These are phyloP conservation scores for Exophiala viscosa DNA, from an alignment of 2,329 filamentous ascomycete genomes.

Conservation along the genomic window DNA sequence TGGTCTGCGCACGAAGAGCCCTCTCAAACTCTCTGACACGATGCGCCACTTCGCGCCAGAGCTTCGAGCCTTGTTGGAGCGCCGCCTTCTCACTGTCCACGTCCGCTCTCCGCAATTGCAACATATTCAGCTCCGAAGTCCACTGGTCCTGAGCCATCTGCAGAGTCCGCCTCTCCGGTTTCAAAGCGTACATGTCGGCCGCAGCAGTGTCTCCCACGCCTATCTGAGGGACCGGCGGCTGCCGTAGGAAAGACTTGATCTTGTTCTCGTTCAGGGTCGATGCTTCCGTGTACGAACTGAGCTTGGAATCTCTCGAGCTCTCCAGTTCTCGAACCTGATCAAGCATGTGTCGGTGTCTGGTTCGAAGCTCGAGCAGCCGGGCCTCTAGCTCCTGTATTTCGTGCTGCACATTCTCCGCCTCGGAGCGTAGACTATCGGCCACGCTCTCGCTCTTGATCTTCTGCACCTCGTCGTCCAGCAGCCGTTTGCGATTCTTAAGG, in stretches of 20 bases:
- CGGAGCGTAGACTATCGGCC: slow-evolving; percentile 46
- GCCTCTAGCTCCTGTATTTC: slow-evolving; percentile 58
- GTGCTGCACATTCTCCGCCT: slow-evolving; percentile 50
- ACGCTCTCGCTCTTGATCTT: slow-evolving; percentile 46
- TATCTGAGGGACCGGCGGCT: slow-evolving; percentile 39
- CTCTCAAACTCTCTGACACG: slow-evolving; percentile 54
- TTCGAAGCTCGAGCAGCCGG: slow-evolving; percentile 54
- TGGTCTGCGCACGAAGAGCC: slow-evolving; percentile 44
- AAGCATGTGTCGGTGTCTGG: slow-evolving; percentile 51
- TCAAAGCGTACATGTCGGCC: slow-evolving; percentile 48
- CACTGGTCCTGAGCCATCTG: slow-evolving; percentile 59
- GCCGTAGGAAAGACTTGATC: slow-evolving; percentile 50
- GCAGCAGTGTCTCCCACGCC: slow-evolving; percentile 30
- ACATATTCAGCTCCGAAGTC: slow-evolving; percentile 45
- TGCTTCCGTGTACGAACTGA: slow-evolving; percentile 57
- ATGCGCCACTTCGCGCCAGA: slow-evolving; percentile 56
- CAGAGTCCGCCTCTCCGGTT: slow-evolving; percentile 56
- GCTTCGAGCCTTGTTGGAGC: slow-evolving; percentile 54
- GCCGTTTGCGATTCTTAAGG: slow-evolving; percentile 49
- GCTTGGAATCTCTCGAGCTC: slow-evolving; percentile 56
- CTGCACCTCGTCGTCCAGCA: slow-evolving; percentile 49
- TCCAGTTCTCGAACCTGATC: slow-evolving; percentile 52
- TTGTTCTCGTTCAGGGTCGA: slow-evolving; percentile 55
- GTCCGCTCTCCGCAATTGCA: slow-evolving; percentile 43
- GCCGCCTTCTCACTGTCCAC: slow-evolving; percentile 54